phyloP scores from a whole-genome alignment of 306 rosid genomes.

The Dryas octopetala region DNA sequence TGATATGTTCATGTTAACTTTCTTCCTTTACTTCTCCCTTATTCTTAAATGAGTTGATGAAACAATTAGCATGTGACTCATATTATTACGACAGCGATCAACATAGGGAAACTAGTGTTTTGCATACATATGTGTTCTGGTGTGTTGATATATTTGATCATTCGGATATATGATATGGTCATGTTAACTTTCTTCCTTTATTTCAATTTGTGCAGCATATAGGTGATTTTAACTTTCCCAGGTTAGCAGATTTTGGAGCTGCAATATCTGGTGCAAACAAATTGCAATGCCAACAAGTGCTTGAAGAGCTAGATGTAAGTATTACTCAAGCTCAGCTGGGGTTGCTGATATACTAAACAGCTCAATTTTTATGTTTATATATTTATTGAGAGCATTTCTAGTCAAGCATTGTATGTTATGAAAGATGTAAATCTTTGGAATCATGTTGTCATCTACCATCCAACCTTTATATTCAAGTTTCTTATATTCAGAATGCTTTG shows the following conservation, averaged over 20 bases:
- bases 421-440: constrained; percentile 8
- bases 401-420: background rate
- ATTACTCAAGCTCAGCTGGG: constrained; percentile 10
- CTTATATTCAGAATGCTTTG: constrained; percentile 12
- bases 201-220: constrained; percentile 57
- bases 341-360: constrained; percentile 25
- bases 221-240: constrained; percentile 68
- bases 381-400: background rate
- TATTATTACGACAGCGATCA: background rate
- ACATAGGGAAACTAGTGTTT: background rate
- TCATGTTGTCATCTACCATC: constrained; percentile 1
- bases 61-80: background rate
- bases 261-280: constrained; percentile 90
- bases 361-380: constrained; percentile 13
- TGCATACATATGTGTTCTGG: no score
- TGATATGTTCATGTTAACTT: background rate
- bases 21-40: background rate
- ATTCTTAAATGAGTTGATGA: background rate
- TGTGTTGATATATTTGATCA: background rate
- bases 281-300: constrained; percentile 81
- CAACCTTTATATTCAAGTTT: constrained; percentile 7
- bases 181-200: background rate
- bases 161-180: background rate
- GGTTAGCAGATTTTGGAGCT: constrained; percentile 91
- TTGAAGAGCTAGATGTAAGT: constrained; percentile 90